Percentiles rank a stretch among this genome's conserved stretches.
phyloP scores from a whole-genome alignment of 148 eudicot species.

The Gaultheria prostrata region DNA sequence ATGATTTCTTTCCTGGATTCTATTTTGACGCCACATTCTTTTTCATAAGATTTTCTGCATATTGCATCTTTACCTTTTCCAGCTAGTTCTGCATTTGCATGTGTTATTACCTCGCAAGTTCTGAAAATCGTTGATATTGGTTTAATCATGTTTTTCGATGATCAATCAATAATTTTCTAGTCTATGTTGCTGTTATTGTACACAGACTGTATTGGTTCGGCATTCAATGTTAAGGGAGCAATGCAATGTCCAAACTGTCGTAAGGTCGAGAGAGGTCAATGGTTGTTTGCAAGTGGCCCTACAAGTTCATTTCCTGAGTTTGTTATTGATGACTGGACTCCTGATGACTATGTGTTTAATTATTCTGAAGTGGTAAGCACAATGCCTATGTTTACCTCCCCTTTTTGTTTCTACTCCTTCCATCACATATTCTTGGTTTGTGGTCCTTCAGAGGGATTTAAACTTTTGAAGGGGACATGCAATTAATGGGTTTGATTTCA shows the following conservation, averaged over 20 bases:
- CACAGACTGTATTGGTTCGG: slow-evolving; percentile 83
- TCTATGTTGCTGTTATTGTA: background rate
- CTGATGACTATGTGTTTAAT: slow-evolving; percentile 31
- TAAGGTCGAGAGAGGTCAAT: slow-evolving; percentile 61
- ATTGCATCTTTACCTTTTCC: background rate
- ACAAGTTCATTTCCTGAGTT: slow-evolving; percentile 34
- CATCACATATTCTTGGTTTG: background rate
- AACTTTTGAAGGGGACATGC: background rate
- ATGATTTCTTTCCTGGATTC: background rate
- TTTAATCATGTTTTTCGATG: slow-evolving; percentile 12
- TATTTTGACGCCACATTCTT: background rate
- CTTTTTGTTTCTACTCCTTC: background rate
- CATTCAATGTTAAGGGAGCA: slow-evolving; percentile 63
- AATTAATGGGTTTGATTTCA: background rate
- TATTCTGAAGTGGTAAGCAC: slow-evolving; percentile 47
- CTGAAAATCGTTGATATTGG: slow-evolving; percentile 4
- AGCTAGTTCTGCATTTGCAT: background rate
- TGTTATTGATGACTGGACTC: slow-evolving; percentile 34
- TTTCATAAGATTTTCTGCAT: background rate
- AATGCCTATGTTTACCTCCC: background rate
- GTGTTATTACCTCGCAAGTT: slow-evolving; percentile 2
- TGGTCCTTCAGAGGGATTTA: background rate
- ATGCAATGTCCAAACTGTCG: slow-evolving; percentile 92
- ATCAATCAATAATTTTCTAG: background rate
- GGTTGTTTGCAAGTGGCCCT: slow-evolving; percentile 57